Conservation (phyloP, 768 basidiomycete genomes). For the Myochromella boudieri region DNA sequence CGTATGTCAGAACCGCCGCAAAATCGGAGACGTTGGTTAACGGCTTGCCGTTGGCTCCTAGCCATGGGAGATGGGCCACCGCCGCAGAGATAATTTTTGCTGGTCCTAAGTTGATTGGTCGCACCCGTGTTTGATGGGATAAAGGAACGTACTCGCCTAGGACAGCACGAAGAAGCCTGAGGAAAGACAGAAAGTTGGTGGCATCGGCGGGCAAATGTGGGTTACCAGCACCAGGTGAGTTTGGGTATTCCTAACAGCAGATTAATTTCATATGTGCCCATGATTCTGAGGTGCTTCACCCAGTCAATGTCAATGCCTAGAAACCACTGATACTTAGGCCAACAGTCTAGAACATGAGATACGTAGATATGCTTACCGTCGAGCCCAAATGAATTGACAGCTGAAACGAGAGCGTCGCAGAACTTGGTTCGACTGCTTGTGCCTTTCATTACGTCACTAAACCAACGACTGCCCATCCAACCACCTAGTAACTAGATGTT, state of each 20-base stretch:
- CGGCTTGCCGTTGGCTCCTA: conserved; percentile 59
- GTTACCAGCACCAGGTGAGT: conserved; percentile 60
- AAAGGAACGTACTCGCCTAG: conserved; percentile 37
- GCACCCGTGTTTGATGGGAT: conserved; percentile 2
- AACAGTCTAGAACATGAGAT: conserved; percentile 20
- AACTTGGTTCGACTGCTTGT: conserved; percentile 51
- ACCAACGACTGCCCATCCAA: conserved; percentile 69
- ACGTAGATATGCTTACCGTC: conserved; percentile 53
- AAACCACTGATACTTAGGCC: conserved; percentile 46
- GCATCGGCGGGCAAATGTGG: conserved; percentile 55
- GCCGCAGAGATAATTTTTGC: conserved; percentile 69
- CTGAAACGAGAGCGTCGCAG: conserved; percentile 47
- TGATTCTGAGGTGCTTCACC: conserved; percentile 27
- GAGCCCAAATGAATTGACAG: conserved; percentile 59
- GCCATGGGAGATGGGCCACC: conserved; percentile 68
- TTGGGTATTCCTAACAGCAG: conserved; percentile 67
- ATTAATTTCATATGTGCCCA: conserved; percentile 26
- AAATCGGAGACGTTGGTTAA: conserved; percentile 63
- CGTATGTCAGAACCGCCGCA: conserved; percentile 61
- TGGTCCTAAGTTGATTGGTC: conserved; percentile 34
- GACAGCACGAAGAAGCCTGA: conserved; percentile 54
- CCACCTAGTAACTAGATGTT: conserved; percentile 38
- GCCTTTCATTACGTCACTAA: conserved; percentile 56
- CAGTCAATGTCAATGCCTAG: conserved; percentile 54
- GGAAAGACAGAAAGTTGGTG: conserved; percentile 60